Percentiles rank a stretch among this genome's conserved stretches.
Conservation (phyloP, 345 rosid genomes). For the Sisymbrium irio region DNA sequence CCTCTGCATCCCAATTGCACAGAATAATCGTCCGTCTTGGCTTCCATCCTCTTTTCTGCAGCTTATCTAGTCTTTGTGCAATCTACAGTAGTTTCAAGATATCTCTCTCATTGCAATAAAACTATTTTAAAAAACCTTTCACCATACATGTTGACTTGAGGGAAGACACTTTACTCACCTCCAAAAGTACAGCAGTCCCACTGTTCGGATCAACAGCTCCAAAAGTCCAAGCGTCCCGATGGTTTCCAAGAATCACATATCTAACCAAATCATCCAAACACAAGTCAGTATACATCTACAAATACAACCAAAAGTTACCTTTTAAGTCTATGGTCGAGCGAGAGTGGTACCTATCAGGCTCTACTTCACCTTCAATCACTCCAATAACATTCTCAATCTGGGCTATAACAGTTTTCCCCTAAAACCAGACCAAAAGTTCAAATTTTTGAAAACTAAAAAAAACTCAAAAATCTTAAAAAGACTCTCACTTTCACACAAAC, state of each 20-base stretch:
- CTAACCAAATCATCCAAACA: constrained; percentile 33
- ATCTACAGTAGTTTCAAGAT: constrained; percentile 39
- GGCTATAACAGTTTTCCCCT: constrained; percentile 62
- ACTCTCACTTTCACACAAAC: constrained; percentile 3
- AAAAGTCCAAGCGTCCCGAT: constrained; percentile 91
- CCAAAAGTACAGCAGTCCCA: constrained; percentile 75
- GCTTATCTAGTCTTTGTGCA: constrained; percentile 61
- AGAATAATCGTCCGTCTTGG: constrained; percentile 70
- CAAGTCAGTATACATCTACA: not conserved
- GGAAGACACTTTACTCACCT: constrained; percentile 39
- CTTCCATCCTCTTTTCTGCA: constrained; percentile 66
- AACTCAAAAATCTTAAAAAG: not conserved
- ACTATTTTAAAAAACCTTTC: not conserved
- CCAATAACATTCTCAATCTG: constrained; percentile 79
- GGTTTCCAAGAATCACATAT: constrained; percentile 75
- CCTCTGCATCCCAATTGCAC: constrained; percentile 95
- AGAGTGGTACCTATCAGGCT: constrained; percentile 70
- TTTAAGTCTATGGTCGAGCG: not conserved
- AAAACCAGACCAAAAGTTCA: constrained; percentile 19
- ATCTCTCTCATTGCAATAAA: not conserved
- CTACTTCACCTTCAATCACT: constrained; percentile 68
- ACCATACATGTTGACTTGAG: not conserved
- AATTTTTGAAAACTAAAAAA: not conserved
- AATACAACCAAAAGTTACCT: not conserved
- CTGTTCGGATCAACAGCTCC: constrained; percentile 94